Evolutionary conservation across 2,329 filamentous ascomycete species (phyloP).

Genomic region (Aspergillus sp.): DNA sequence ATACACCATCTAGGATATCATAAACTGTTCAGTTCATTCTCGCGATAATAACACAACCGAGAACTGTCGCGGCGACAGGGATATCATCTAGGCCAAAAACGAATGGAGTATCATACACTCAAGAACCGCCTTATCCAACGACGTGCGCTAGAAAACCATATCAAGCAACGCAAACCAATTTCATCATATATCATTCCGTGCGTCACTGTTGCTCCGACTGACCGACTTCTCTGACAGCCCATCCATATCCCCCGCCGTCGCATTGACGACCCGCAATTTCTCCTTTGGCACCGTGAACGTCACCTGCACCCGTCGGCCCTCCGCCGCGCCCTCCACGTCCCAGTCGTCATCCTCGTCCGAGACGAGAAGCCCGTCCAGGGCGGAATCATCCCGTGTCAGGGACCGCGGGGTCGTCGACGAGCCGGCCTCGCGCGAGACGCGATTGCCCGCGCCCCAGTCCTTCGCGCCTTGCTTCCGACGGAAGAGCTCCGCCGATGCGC

Average conservation of each 20-base stretch:
- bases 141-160: not conserved
- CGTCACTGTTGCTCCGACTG: conserved; percentile 22
- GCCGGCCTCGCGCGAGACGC: conserved; percentile 17
- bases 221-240: conserved; percentile 28
- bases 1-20: not conserved
- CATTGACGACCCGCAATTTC: conserved; percentile 85
- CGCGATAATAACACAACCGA: not conserved
- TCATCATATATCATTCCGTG: not conserved
- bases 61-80: not conserved
- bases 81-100: not conserved
- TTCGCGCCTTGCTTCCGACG: conserved; percentile 51
- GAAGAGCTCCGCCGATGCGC: conserved; percentile 48
- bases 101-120: conserved; percentile 4
- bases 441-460: conserved; percentile 50
- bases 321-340: conserved; percentile 73
- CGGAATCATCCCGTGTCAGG: conserved; percentile 25
- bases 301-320: conserved; percentile 71
- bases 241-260: conserved; percentile 45
- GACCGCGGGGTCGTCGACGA: conserved; percentile 6
- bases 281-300: conserved; percentile 95
- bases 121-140: not conserved
- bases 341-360: conserved; percentile 54
- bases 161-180: not conserved
- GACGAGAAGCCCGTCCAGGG: conserved; percentile 23
- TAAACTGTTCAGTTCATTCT: not conserved